These are phyloP conservation scores for Chimonanthus praecox DNA, from an alignment of 164 flowering plant species.

Conservation along the genomic window DNA sequence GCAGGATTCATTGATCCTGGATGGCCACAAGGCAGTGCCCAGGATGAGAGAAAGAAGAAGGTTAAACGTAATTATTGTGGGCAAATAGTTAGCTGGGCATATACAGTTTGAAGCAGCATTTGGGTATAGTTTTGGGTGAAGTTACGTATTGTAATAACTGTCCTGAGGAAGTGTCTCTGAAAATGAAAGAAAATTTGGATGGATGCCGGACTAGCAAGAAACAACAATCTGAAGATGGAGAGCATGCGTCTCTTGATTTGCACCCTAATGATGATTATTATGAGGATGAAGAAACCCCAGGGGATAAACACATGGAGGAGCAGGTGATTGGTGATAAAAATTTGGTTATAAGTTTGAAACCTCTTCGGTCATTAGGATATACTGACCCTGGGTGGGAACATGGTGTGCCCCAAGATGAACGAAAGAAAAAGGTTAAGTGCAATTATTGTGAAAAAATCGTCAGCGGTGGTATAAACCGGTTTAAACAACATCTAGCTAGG, in stretches of 20 bases:
- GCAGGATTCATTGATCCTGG: slow-evolving; percentile 62
- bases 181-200: slow-evolving; percentile 60
- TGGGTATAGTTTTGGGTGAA: slow-evolving; percentile 64
- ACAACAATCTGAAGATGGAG: slow-evolving; percentile 40
- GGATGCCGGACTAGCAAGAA: slow-evolving; percentile 51
- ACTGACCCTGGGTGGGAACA: slow-evolving; percentile 94
- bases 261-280: slow-evolving; percentile 42
- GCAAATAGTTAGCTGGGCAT: slow-evolving; percentile 78
- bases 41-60: slow-evolving; percentile 66
- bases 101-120: slow-evolving; percentile 66
- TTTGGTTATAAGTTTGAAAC: slow-evolving; percentile 37
- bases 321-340: slow-evolving; percentile 34
- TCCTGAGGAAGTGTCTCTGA: slow-evolving; percentile 53
- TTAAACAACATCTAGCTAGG: slow-evolving; percentile 76
- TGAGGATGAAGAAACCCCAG: slow-evolving; percentile 34
- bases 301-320: slow-evolving; percentile 44
- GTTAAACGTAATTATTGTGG: slow-evolving; percentile 74
- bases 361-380: slow-evolving; percentile 68
- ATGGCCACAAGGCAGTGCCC: slow-evolving; percentile 72
- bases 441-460: slow-evolving; percentile 68
- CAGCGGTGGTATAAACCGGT: slow-evolving; percentile 74
- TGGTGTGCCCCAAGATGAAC: slow-evolving; percentile 86
- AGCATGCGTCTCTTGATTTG: slow-evolving; percentile 31
- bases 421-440: slow-evolving; percentile 75
- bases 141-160: slow-evolving; percentile 57